Conservation (phyloP, 305 asterid genomes). For the Ajuga reptans region DNA sequence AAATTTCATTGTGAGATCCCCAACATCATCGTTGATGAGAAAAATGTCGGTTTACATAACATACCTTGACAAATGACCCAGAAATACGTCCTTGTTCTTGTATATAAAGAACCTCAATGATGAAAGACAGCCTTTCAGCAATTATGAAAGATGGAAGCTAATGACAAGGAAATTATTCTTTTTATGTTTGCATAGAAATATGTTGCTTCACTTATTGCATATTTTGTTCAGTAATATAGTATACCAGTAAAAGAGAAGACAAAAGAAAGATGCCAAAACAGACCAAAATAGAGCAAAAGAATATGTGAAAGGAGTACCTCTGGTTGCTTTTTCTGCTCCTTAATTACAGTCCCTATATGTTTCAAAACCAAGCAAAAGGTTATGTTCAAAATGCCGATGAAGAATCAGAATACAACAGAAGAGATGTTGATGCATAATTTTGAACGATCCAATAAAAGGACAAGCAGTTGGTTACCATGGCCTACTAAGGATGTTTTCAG, state of each 20-base stretch:
- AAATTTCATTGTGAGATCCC: neutral
- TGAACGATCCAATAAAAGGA: neutral
- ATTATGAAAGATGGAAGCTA: conserved; percentile 4
- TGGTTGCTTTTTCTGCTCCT: conserved; percentile 24
- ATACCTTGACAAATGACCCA: neutral
- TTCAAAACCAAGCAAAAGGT: conserved; percentile 12
- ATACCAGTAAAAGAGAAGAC: neutral
- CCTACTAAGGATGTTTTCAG: neutral
- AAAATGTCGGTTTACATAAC: neutral
- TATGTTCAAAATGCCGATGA: neutral
- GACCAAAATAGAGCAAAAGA: neutral
- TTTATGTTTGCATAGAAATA: neutral
- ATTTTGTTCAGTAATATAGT: neutral
- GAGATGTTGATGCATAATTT: too few relatives aligned
- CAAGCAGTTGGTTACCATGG: neutral
- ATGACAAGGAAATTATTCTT: neutral
- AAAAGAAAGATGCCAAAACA: conserved; percentile 1
- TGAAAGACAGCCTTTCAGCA: neutral
- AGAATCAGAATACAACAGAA: conserved; percentile 7
- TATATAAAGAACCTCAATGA: conserved; percentile 5
- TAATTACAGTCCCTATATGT: conserved; percentile 27
- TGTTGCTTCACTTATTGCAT: neutral
- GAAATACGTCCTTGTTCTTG: neutral
- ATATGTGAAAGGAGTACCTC: conserved; percentile 28
- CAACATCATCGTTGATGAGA: neutral